Evolutionary conservation across 768 basidiomycete genomes (phyloP).

Genomic region (Collybia mongolica): DNA sequence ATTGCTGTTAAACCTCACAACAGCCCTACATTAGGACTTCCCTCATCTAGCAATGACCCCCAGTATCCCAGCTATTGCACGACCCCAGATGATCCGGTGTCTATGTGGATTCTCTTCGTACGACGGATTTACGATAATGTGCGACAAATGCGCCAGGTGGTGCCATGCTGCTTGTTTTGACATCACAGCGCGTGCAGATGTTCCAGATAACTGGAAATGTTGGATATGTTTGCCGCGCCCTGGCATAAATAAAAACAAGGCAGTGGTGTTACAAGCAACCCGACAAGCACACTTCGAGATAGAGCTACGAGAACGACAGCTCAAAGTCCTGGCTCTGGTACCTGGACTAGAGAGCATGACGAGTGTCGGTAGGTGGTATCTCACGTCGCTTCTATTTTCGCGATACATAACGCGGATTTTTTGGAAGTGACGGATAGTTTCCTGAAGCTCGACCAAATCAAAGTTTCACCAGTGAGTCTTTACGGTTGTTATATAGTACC

Average conservation of each 20-base stretch:
- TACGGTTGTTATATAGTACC: neutral
- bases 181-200: neutral
- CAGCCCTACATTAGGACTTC: too few species aligned
- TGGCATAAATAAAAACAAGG: conserved; percentile 1
- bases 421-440: neutral
- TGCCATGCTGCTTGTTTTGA: conserved; percentile 5
- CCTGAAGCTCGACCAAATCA: neutral
- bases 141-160: conserved; percentile 2
- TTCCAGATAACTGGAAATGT: conserved; percentile 3
- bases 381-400: too few species aligned
- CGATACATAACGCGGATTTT: neutral
- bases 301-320: neutral
- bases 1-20: too few species aligned
- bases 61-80: neutral
- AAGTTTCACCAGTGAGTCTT: neutral
- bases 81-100: conserved; percentile 3
- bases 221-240: conserved; percentile 3
- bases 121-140: conserved; percentile 6
- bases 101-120: conserved; percentile 1
- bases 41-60: neutral
- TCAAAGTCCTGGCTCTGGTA: neutral
- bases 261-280: neutral
- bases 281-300: neutral
- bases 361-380: neutral
- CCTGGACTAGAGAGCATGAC: neutral